Conservation (phyloP, 2,329 filamentous ascomycete species). For the Xylogone sp. region DNA sequence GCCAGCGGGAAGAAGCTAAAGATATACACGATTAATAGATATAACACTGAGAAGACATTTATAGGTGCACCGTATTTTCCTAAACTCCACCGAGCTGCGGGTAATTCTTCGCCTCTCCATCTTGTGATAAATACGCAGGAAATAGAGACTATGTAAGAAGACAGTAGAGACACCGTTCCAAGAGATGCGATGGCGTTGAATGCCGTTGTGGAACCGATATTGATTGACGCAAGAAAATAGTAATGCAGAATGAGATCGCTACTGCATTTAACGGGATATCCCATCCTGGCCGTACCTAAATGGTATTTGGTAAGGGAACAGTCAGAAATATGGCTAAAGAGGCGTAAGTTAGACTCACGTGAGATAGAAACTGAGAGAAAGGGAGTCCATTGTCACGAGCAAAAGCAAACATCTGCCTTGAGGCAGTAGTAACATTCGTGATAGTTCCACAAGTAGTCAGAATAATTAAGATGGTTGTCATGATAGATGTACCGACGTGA, state of each 20-base stretch:
- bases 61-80: constrained; percentile 36
- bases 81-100: constrained; percentile 34
- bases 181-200: constrained; percentile 50
- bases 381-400: constrained; percentile 39
- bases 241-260: constrained; percentile 10
- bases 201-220: constrained; percentile 43
- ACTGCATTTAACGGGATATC: constrained; percentile 38
- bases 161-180: constrained; percentile 42
- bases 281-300: constrained; percentile 27
- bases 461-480: constrained; percentile 39
- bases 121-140: constrained; percentile 38
- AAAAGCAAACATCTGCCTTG: constrained; percentile 36
- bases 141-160: constrained; percentile 45
- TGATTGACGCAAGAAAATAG: constrained; percentile 32
- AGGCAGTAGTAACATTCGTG: constrained; percentile 29
- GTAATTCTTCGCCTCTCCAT: constrained; percentile 32
- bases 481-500: constrained; percentile 38
- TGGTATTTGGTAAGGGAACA: not conserved
- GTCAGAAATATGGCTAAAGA: not conserved
- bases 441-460: constrained; percentile 33
- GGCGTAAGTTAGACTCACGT: constrained; percentile 18
- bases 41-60: constrained; percentile 38
- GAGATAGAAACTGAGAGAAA: constrained; percentile 31
- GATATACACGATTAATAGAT: constrained; percentile 40
- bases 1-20: constrained; percentile 44